Conservation (phyloP, 495 filamentous ascomycete species). For the Thozetella sp. region DNA sequence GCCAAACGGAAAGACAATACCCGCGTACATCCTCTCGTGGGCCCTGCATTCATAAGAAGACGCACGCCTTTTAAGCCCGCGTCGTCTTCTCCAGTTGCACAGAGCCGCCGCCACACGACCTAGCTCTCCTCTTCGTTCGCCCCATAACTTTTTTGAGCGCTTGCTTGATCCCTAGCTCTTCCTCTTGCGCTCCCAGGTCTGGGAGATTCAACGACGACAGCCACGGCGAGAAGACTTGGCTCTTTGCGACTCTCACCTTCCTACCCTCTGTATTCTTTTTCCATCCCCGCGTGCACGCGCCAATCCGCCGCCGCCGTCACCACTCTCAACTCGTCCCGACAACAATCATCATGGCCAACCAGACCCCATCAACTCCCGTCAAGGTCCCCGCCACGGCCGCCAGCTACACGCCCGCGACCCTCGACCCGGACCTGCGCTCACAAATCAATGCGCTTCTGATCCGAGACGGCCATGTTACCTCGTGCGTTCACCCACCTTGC, state of each 20-base stretch:
- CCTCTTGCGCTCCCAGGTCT: no score
- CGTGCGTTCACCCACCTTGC: constrained; percentile 31
- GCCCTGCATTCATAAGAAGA: no score
- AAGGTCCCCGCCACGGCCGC: constrained; percentile 52
- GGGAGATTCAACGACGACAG: neutral
- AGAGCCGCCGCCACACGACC: no score
- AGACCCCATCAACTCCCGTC: constrained; percentile 47
- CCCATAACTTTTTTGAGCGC: no score
- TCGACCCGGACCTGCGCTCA: constrained; percentile 53
- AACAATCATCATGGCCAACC: constrained; percentile 33
- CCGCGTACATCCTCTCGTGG: no score
- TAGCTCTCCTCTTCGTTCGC: no score
- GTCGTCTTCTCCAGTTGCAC: no score
- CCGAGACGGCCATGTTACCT: constrained; percentile 46
- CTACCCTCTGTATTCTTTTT: neutral
- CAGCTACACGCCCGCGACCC: constrained; percentile 48
- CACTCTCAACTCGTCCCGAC: neutral
- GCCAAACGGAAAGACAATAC: no score
- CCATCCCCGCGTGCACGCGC: neutral
- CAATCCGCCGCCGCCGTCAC: neutral
- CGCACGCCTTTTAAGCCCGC: no score
- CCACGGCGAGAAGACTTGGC: neutral
- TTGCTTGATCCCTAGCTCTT: no score
- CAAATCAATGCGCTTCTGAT: constrained; percentile 52
- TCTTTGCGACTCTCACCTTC: neutral